Evolutionary conservation across 495 filamentous ascomycete species (phyloP), one percentile per base, ranked within the genome.

Genomic region (Podospora appendiculata): DNA sequence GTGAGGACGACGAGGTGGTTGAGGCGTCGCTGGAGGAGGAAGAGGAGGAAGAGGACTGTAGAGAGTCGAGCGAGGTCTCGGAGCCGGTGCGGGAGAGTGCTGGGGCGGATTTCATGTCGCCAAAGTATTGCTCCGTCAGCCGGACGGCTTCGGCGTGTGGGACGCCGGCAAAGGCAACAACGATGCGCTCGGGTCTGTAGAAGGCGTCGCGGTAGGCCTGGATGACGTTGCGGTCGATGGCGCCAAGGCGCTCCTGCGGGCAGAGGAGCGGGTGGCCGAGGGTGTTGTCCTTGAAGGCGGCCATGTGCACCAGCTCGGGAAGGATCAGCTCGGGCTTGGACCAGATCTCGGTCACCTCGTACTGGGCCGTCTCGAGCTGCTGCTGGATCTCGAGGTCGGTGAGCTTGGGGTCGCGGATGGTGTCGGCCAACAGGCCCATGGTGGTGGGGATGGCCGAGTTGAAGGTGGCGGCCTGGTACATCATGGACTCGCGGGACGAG

Each of bases 401-500:
- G 52, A 97, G 86, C 35, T 83, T 70, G 9, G 93, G 90, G 54
- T 95, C 84, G 45, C 88, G 85, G 41, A 99, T 92, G 9, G 93
- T 99, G 59, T 99, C 93, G 32, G 93, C 94, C 32, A 99, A 77
- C 25, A 99, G 73, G 9, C 77, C 94, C 9, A 93, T 78, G 25
- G 93, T 88, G 13, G 82, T 81, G 12, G 89, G 84, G 19, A 97
- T 88, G 4, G 91, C 82, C 10, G 87, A 86, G 72, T 99, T 99
- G 80, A 99, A 99, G 49, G 89, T 96, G 36, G 93, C 94, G 6
- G 89, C 86, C 68, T 97, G 94, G 72, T 99, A 99, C 93, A 99
- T 97, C 63, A 99, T 80, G 17, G 90, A 89, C 66, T 99, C 93
- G 40, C 93, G 77, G 0, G 92, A 95, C 0, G 92, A 96, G 35